Base-by-base conservation (phyloP, 768 basidiomycete species). In the Lentinula sp. region DNA sequence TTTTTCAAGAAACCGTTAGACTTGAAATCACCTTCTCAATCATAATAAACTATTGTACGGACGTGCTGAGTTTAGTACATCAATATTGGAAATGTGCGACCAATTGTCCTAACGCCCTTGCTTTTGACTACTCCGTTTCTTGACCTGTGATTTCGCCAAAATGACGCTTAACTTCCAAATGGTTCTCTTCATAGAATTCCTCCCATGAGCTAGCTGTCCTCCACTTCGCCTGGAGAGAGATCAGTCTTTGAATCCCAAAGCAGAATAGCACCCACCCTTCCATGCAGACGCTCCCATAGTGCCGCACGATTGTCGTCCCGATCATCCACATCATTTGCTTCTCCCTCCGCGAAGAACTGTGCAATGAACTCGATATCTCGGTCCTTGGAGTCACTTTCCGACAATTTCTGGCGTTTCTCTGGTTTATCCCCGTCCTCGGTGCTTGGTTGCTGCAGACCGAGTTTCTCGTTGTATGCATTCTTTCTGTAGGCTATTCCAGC, bases 1-100 rank as follows among this genome's bases (percentile, higher is more conserved):
- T 96, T 97, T 76, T 96, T 96, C 81, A 96, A 95, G 74, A 81
- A 86, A 46, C 77, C 80, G 68, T 74, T 77, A 64, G 74, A 78
- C 59, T 41, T 60, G 10, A 49, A 41, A n/a, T 32, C 59, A 41
- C 9, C 48, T 41, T 60, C 59, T 28, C 49, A 60, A 51, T 60
- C 35, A 52, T 59, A 23, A 59, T 59, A 50, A 7, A 33, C 28
- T 51, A 23, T 42, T 56, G 20, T 43, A 41, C 28, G 20, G 10
- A 13, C n/a, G 33, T 59, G 36, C 23, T 8, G 48, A 49, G 35
- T 15, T 37, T n/a, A 12, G 4, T 33, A 57, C 45, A 48, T 28
- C 15, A 12, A 37, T 41, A 56, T 39, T 36, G 15, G 33, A 59
- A n/a, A 48, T 35, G 28, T 9, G 37, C n/a, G 18, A 23, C 10